These are phyloP conservation scores for Athelia sp. DNA, from an alignment of 1,284 basidiomycete genomes.

Conservation along the genomic window DNA sequence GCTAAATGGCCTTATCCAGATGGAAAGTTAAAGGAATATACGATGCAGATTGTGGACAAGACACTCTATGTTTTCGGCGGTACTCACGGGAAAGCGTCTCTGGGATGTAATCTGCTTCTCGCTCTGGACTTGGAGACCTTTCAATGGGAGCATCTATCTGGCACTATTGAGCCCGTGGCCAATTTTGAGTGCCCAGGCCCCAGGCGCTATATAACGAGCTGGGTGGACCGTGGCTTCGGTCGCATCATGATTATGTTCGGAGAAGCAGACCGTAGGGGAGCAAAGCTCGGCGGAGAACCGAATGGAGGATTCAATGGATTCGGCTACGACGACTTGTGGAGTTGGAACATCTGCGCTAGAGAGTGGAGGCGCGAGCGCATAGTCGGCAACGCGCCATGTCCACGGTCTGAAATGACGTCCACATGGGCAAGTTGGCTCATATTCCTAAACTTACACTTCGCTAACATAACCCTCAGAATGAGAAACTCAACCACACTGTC, in stretches of 20 bases:
- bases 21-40: constrained; percentile 17
- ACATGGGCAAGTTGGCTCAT: constrained; percentile 26
- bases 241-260: constrained; percentile 28
- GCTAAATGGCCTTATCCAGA: constrained; percentile 25
- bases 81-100: constrained; percentile 10
- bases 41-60: constrained; percentile 20
- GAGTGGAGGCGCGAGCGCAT: constrained; percentile 32
- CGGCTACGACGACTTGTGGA: constrained; percentile 36
- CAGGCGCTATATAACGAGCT: constrained; percentile 25
- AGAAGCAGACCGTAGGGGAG: constrained; percentile 27
- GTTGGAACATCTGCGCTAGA: constrained; percentile 26
- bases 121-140: constrained; percentile 15
- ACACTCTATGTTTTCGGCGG: constrained; percentile 28
- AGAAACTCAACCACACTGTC: constrained; percentile 28
- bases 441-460: background rate
- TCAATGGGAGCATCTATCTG: constrained; percentile 16
- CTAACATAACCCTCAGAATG: constrained; percentile 22
- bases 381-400: constrained; percentile 31
- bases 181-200: constrained; percentile 22
- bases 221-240: constrained; percentile 19
- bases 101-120: constrained; percentile 18
- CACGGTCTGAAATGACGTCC: constrained; percentile 30
- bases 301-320: constrained; percentile 21
- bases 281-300: constrained; percentile 15
- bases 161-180: constrained; percentile 13